Evolutionary conservation across 192 early-diverging fungal species (phyloP).

Genomic region (Dispira simplex): DNA sequence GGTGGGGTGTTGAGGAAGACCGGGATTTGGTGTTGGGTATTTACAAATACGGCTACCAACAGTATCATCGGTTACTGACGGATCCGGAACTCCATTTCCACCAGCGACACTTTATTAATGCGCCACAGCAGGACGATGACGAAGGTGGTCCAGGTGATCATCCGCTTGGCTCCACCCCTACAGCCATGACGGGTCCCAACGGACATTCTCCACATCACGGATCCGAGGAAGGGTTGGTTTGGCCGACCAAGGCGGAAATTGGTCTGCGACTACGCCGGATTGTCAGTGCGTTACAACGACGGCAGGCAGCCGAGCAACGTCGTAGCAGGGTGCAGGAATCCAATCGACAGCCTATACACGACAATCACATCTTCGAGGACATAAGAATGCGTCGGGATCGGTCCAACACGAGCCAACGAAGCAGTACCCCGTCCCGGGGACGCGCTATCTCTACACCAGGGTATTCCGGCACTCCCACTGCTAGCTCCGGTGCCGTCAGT

Average conservation of each 20-base stretch:
- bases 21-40: constrained; percentile 65
- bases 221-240: constrained; percentile 25
- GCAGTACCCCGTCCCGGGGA: too few relatives aligned
- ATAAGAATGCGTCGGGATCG: not conserved
- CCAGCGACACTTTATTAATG: not conserved
- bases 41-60: constrained; percentile 62
- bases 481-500: constrained; percentile 24
- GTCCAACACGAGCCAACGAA: not conserved
- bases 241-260: constrained; percentile 45
- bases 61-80: constrained; percentile 12
- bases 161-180: not conserved
- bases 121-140: not conserved
- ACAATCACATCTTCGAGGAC: constrained; percentile 20
- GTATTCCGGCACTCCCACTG: constrained; percentile 17
- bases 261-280: constrained; percentile 39
- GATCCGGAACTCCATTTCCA: constrained; percentile 11
- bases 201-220: not conserved
- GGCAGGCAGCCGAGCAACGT: constrained; percentile 29
- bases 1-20: constrained; percentile 70
- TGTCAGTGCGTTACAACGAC: constrained; percentile 34
- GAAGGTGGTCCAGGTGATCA: not conserved
- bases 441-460: too few relatives aligned
- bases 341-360: constrained; percentile 20
- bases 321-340: constrained; percentile 20
- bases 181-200: not conserved